Evolutionary conservation across 768 basidiomycete genomes (phyloP).

Genomic region (Termitomyces sp.): DNA sequence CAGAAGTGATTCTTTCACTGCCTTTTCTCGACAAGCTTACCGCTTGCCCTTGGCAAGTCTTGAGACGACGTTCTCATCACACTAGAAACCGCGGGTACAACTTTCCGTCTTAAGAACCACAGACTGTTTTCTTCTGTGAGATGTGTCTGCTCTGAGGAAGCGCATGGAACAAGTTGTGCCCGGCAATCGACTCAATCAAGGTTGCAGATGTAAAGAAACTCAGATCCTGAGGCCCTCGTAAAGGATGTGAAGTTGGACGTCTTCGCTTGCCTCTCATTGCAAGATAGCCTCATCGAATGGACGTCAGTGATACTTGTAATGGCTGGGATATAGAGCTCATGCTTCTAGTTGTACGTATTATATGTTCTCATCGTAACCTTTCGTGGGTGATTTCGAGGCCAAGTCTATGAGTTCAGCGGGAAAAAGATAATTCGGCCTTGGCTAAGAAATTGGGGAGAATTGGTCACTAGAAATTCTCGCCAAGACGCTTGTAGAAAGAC

Average conservation of each 20-base stretch:
- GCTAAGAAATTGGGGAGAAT: neutral
- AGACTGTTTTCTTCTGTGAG: no score
- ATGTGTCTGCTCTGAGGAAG: neutral
- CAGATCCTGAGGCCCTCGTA: neutral
- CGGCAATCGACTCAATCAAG: no score
- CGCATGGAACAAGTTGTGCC: neutral
- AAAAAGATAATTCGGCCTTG: neutral
- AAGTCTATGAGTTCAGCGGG: neutral
- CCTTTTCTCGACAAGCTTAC: neutral
- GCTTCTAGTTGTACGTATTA: slow-evolving; percentile 26
- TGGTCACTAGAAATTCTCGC: neutral
- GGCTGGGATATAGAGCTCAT: neutral
- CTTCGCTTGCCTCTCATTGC: no score
- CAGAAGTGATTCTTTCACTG: slow-evolving; percentile 15
- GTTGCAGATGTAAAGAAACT: no score
- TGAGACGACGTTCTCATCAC: slow-evolving; percentile 39
- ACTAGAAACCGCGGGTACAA: slow-evolving; percentile 40
- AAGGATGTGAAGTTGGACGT: neutral
- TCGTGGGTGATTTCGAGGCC: neutral
- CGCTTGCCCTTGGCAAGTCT: neutral
- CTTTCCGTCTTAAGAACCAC: slow-evolving; percentile 25
- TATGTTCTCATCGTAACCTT: slow-evolving; percentile 27
- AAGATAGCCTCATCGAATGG: neutral
- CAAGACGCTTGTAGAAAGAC: neutral
- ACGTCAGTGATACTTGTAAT: neutral